These are phyloP conservation scores for Carex myosuroides DNA, from an alignment of 176 grass and related monocot genomes.

Conservation along the genomic window DNA sequence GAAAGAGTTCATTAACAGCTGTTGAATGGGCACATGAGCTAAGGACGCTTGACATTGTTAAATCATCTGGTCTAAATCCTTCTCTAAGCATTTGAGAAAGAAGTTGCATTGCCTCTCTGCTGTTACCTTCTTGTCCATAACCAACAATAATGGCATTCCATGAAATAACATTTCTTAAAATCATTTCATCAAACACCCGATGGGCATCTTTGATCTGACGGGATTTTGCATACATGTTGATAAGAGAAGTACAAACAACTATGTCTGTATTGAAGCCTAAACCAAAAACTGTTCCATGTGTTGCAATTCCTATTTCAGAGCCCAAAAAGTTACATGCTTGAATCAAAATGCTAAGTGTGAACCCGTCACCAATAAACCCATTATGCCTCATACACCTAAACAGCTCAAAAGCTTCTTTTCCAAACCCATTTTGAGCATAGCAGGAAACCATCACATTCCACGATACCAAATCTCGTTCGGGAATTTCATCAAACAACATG, in stretches of 20 bases:
- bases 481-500: slow-evolving; percentile 19
- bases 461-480: neutral
- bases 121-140: slow-evolving; percentile 37
- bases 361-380: slow-evolving; percentile 42
- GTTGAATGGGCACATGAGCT: slow-evolving; percentile 63
- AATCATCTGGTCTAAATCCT: slow-evolving; percentile 49
- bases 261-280: slow-evolving; percentile 48
- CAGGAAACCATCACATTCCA: slow-evolving; percentile 73
- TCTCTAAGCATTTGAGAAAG: slow-evolving; percentile 46
- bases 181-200: slow-evolving; percentile 48
- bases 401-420: slow-evolving; percentile 33
- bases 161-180: slow-evolving; percentile 37
- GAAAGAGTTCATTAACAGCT: slow-evolving; percentile 39
- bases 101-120: slow-evolving; percentile 46
- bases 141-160: slow-evolving; percentile 80
- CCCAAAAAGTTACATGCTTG: slow-evolving; percentile 12
- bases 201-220: slow-evolving; percentile 31
- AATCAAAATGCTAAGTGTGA: slow-evolving; percentile 76
- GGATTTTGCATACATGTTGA: slow-evolving; percentile 69
- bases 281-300: slow-evolving; percentile 44
- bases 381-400: slow-evolving; percentile 25
- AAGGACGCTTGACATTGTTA: slow-evolving; percentile 59
- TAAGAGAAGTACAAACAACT: slow-evolving; percentile 61
- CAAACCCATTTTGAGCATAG: slow-evolving; percentile 45
- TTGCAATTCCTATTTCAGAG: slow-evolving; percentile 15